Evolutionary conservation across 495 filamentous ascomycete genomes (phyloP).

Genomic region (Jackrogersella multiformis): DNA sequence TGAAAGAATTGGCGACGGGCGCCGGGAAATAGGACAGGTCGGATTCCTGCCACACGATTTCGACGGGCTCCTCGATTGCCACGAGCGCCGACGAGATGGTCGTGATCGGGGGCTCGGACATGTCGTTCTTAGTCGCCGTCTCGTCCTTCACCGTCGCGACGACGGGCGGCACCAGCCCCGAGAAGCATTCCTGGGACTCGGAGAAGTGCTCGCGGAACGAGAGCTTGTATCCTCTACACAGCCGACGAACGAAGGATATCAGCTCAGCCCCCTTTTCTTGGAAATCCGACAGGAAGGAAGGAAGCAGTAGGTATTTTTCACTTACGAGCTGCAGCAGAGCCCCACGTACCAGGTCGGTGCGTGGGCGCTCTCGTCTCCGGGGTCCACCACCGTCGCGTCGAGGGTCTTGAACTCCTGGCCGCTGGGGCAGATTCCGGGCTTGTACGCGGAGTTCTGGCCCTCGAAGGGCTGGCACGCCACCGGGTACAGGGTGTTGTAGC

Average conservation of each 20-base stretch:
- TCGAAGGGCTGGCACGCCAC: conserved; percentile 3
- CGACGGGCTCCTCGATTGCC: conserved; percentile 11
- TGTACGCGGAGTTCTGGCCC: not conserved
- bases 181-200: not conserved
- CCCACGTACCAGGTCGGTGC: conserved; percentile 3
- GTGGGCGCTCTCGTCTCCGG: not conserved
- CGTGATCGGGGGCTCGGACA: not conserved
- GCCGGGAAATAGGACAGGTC: conserved; percentile 16
- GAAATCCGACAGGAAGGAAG: not conserved
- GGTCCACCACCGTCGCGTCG: conserved; percentile 1
- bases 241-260: too few relatives aligned
- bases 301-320: too few relatives aligned
- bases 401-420: conserved; percentile 20
- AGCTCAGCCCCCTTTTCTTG: not conserved
- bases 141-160: not conserved
- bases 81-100: not conserved
- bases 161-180: conserved; percentile 7
- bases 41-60: conserved; percentile 6
- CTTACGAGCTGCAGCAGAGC: conserved; percentile 16
- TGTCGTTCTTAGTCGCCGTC: not conserved
- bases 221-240: conserved; percentile 4
- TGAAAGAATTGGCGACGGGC: conserved; percentile 12
- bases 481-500: conserved; percentile 1
- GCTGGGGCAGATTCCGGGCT: conserved; percentile 9
- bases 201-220: not conserved